Conservation (phyloP, 1,139 yeast genomes). For the Magnusiomyces fungicola region DNA sequence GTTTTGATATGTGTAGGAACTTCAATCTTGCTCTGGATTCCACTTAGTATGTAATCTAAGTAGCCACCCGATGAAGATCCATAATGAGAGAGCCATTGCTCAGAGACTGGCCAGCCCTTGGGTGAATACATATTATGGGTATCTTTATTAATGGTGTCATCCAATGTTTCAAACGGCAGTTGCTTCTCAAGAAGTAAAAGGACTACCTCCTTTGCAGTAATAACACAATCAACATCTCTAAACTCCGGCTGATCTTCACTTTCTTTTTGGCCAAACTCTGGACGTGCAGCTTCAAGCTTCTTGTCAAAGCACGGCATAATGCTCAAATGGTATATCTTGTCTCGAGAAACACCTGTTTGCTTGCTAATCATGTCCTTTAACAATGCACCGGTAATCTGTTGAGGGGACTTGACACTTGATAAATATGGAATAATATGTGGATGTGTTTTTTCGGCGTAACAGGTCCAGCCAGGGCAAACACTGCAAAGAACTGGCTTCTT, state of each 20-base stretch:
- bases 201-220: constrained; percentile 82
- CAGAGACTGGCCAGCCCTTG: constrained; percentile 61
- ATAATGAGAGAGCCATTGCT: constrained; percentile 63
- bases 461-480: constrained; percentile 94
- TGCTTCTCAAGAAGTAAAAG: constrained; percentile 55
- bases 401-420: constrained; percentile 71
- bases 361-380: constrained; percentile 51
- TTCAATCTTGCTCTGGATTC: constrained; percentile 22
- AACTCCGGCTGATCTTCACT: constrained; percentile 25
- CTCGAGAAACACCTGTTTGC: constrained; percentile 27
- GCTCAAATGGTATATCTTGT: constrained; percentile 64
- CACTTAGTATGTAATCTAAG: constrained; percentile 31
- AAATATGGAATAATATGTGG: constrained; percentile 62
- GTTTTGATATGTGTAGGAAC: constrained; percentile 24
- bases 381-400: constrained; percentile 81
- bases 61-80: constrained; percentile 89
- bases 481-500: constrained; percentile 49
- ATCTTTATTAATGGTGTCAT: constrained; percentile 6
- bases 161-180: constrained; percentile 15
- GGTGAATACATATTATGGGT: constrained; percentile 15
- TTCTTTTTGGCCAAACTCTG: constrained; percentile 43
- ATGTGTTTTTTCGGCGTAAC: constrained; percentile 93
- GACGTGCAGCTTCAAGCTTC: constrained; percentile 87
- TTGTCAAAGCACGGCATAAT: constrained; percentile 98
- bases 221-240: constrained; percentile 84